Conservation (phyloP, 495 filamentous ascomycete genomes). For the Aspergillus diversus region DNA sequence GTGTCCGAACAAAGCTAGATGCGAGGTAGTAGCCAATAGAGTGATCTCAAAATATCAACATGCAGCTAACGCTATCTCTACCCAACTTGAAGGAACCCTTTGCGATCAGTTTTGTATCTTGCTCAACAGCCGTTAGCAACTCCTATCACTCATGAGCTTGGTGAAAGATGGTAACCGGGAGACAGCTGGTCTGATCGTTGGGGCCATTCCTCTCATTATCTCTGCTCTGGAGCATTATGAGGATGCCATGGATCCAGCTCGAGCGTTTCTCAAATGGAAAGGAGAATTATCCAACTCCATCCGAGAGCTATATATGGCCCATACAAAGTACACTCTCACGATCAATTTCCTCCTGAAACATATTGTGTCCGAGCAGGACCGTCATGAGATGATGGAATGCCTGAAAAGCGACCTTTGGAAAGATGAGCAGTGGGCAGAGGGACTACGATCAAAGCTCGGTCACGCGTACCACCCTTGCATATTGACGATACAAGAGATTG, state of each 20-base stretch:
- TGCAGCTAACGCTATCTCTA: not conserved
- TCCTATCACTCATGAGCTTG: no score
- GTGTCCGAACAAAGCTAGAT: not conserved
- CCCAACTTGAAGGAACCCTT: not conserved
- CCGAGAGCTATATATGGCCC: constrained; percentile 4
- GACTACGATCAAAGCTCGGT: not conserved
- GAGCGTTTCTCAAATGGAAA: constrained; percentile 1
- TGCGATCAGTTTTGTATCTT: not conserved
- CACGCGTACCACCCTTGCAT: not conserved
- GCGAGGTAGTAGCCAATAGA: not conserved
- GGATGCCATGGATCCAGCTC: not conserved
- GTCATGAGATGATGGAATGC: not conserved
- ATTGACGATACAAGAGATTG: not conserved
- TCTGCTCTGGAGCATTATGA: constrained; percentile 5
- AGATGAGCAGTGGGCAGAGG: not conserved
- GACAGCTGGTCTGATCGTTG: constrained; percentile 2
- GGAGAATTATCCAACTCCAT: not conserved
- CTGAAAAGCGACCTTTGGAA: not conserved
- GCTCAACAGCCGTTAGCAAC: not conserved
- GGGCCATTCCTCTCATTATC: constrained; percentile 2
- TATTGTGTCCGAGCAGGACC: not conserved
- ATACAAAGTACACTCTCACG: not conserved
- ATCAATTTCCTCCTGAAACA: not conserved
- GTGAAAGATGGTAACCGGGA: constrained; percentile 5
- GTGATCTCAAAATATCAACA: not conserved